Conservation (phyloP, 306 rosid species). For the Corylus americana region DNA sequence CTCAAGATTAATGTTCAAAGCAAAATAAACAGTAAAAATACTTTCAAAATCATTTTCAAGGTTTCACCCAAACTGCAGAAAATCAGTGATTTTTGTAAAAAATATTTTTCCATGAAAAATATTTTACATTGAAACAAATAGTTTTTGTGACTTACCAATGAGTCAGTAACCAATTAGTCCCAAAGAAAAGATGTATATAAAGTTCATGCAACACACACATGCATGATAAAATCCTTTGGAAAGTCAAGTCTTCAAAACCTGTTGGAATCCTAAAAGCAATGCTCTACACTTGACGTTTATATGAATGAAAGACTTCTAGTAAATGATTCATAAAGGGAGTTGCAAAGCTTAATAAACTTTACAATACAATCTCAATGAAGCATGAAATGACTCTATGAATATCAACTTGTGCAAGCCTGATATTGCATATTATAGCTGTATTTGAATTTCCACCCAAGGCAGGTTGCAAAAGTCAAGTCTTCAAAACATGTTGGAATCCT, state of each 20-base stretch:
- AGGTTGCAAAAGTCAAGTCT: constrained; percentile 49
- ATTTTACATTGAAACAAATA: too few relatives aligned
- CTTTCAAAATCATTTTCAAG: too few relatives aligned
- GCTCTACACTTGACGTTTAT: not conserved
- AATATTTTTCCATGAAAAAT: too few relatives aligned
- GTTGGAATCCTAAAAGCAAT: not conserved
- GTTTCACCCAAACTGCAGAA: too few relatives aligned
- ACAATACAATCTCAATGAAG: constrained; percentile 16
- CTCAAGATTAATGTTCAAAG: too few relatives aligned
- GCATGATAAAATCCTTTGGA: not conserved
- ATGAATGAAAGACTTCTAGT: not conserved
- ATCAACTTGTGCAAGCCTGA: constrained; percentile 74
- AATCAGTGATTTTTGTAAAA: too few relatives aligned
- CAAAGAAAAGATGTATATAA: too few relatives aligned
- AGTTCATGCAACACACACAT: not conserved
- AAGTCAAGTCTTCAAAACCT: not conserved
- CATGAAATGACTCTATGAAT: constrained; percentile 7
- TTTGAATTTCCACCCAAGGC: constrained; percentile 95
- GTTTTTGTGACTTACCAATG: too few relatives aligned
- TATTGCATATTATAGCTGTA: constrained; percentile 93
- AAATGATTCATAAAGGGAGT: not conserved
- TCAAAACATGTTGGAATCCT: not conserved
- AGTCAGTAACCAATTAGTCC: too few relatives aligned
- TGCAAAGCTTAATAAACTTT: not conserved
- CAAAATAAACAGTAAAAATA: too few relatives aligned